Evolutionary conservation across 2,329 filamentous ascomycete species (phyloP), one percentile per base, ranked within the genome.

Genomic region (Purpureocillium takamizusanense): DNA sequence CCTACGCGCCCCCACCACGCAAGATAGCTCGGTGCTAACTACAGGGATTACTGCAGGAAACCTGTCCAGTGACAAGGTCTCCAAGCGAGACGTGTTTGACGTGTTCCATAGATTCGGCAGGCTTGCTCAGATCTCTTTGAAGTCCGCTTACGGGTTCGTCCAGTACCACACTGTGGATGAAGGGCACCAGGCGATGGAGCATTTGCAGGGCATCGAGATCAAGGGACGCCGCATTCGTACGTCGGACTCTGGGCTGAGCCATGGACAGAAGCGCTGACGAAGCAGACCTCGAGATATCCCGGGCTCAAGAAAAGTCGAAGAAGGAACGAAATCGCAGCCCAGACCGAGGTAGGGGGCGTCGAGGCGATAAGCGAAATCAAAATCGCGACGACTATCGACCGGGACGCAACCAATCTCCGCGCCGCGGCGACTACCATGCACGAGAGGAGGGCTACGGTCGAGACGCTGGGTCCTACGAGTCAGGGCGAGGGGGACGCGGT

Each of bases 111-210:
- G 73, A 41, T 89, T 87, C 56, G 92, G 92, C 38, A 82, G 81
- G 44, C 69, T 98, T 34, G 90, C 89, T 2, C 92, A 98, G 57
- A 92, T 97, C 43, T 94, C 88, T 1, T 86, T 97, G 51, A 97
- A 97, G 61, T 88, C 92, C 48, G 89, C 89, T 2, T 97, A 95
- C 61, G 92, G 92, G 2, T 98, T 97, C 56, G 88, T 97, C 28
- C 92, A 97, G 57, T 98, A 94, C 48, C 74, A 95, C 47, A 81
- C 86, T 23, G 66, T 80, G 4, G 70, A 74, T 3, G 82, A 90
- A 53, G 94, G 88, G 46, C 70, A 75, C 40, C 70, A 72, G 33
- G 90, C 90, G 4, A 73, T 97, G 50, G 71, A 83, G 28, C 72
- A 73, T 28, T 79, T 95, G 44, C 86, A 97, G 60, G 87, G 86